These are phyloP conservation scores for Tylopilus felleus DNA, from an alignment of 768 basidiomycete genomes.

Conservation along the genomic window DNA sequence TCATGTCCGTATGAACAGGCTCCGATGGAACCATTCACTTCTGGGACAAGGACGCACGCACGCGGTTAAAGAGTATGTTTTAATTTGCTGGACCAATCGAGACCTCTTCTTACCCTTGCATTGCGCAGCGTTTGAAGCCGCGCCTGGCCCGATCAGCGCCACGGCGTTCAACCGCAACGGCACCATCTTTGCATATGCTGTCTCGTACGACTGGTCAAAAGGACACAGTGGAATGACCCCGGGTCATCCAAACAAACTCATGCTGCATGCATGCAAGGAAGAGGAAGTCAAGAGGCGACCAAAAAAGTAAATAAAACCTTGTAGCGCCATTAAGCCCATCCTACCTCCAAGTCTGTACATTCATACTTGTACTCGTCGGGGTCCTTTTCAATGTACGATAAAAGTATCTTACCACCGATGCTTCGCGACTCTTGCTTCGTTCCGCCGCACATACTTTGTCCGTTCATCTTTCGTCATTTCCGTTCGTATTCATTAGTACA, in stretches of 20 bases:
- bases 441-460: neutral
- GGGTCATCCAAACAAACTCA: conserved; percentile 68
- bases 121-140: conserved; percentile 65
- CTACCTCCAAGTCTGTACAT: neutral
- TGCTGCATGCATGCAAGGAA: conserved; percentile 82
- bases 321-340: neutral
- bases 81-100: neutral
- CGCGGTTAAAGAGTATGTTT: conserved; percentile 77
- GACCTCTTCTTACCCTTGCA: conserved; percentile 1
- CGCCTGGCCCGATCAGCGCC: conserved; percentile 72
- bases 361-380: conserved; percentile 1
- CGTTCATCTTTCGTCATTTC: neutral
- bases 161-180: conserved; percentile 87
- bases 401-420: conserved; percentile 5
- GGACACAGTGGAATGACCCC: conserved; percentile 83
- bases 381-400: conserved; percentile 14
- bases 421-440: neutral
- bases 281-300: conserved; percentile 76
- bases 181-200: conserved; percentile 85
- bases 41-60: conserved; percentile 94
- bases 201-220: conserved; percentile 94
- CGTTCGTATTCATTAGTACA: neutral
- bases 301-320: conserved; percentile 26
- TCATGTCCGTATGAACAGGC: conserved; percentile 38
- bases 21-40: conserved; percentile 87